These are phyloP conservation scores for Pseudocercospora musae DNA, from an alignment of 2,329 filamentous ascomycete genomes.

Conservation along the genomic window DNA sequence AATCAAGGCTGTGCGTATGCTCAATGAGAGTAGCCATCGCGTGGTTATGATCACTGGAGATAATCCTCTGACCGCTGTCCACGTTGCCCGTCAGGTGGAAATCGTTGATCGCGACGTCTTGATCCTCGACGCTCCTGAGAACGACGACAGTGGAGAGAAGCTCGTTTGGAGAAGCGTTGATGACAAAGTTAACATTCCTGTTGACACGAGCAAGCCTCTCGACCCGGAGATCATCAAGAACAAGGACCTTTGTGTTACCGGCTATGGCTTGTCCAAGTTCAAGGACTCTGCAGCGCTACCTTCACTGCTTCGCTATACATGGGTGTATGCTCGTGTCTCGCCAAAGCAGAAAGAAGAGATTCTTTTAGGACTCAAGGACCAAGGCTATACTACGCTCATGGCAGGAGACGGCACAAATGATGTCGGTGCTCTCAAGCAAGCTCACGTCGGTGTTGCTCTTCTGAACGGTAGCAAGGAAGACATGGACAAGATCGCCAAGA, in stretches of 20 bases:
- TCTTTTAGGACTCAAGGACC: constrained; percentile 90
- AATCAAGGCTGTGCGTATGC: constrained; percentile 88
- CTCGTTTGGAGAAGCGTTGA: constrained; percentile 95
- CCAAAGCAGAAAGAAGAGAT: constrained; percentile 99
- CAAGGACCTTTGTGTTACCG: constrained; percentile 94
- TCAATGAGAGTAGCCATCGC: constrained; percentile 97
- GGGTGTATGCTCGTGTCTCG: constrained; percentile 97
- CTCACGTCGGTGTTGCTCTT: constrained; percentile 92
- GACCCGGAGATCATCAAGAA: constrained; percentile 74
- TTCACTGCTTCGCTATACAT: constrained; percentile 79
- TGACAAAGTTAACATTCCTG: constrained; percentile 79
- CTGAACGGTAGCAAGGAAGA: constrained; percentile 93
- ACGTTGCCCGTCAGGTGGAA: constrained; percentile 92
- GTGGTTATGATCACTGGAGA: constrained; percentile 99
- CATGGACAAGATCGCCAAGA: constrained; percentile 84
- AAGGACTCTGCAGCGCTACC: constrained; percentile 73
- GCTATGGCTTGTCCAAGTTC: constrained; percentile 88
- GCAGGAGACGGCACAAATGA: constrained; percentile 98
- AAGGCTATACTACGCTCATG: constrained; percentile 98
- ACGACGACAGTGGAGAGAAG: constrained; percentile 74
- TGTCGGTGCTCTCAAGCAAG: constrained; percentile 95
- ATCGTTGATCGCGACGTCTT: constrained; percentile 95
- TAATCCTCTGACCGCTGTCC: constrained; percentile 92
- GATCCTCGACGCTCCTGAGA: constrained; percentile 90
- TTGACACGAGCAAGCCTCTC: constrained; percentile 74